Evolutionary conservation across 192 early-diverging fungal species (phyloP).

Genomic region (Coemansia guatemalensis): DNA sequence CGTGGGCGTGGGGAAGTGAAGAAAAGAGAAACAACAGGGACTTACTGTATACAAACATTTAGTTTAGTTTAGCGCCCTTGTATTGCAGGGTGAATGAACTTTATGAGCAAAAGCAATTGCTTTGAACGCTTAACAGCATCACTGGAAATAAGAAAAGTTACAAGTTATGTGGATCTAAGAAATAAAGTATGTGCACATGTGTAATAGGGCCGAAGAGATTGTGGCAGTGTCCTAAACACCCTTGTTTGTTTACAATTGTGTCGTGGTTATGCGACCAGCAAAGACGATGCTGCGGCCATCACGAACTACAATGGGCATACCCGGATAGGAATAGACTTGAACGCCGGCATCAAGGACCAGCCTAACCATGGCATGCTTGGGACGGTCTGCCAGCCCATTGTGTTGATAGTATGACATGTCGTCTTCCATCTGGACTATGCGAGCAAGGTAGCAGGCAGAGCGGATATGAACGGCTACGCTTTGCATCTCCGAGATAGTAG

Average conservation of each 20-base stretch:
- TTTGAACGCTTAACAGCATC: background rate
- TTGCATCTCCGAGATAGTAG: slow-evolving; percentile 15
- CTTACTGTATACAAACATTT: no score
- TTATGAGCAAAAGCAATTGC: background rate
- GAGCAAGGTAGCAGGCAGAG: slow-evolving; percentile 38
- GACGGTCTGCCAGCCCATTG: background rate
- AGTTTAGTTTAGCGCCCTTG: no score
- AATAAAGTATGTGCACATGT: background rate
- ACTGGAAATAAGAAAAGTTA: background rate
- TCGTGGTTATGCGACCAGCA: slow-evolving; percentile 27
- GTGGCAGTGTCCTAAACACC: background rate
- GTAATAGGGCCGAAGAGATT: background rate
- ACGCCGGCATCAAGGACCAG: slow-evolving; percentile 32
- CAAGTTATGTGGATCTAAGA: background rate
- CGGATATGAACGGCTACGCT: slow-evolving; percentile 41
- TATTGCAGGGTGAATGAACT: background rate
- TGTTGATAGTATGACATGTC: background rate
- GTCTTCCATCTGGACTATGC: slow-evolving; percentile 21
- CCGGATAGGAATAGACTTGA: slow-evolving; percentile 31
- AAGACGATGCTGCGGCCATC: slow-evolving; percentile 43
- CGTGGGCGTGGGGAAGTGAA: no score
- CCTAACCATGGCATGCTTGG: slow-evolving; percentile 12
- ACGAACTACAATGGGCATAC: slow-evolving; percentile 41
- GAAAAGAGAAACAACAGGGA: no score
- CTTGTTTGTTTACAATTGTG: slow-evolving; percentile 1